Conservation (phyloP, 2,329 filamentous ascomycete genomes). For the Aspergillus sp. region DNA sequence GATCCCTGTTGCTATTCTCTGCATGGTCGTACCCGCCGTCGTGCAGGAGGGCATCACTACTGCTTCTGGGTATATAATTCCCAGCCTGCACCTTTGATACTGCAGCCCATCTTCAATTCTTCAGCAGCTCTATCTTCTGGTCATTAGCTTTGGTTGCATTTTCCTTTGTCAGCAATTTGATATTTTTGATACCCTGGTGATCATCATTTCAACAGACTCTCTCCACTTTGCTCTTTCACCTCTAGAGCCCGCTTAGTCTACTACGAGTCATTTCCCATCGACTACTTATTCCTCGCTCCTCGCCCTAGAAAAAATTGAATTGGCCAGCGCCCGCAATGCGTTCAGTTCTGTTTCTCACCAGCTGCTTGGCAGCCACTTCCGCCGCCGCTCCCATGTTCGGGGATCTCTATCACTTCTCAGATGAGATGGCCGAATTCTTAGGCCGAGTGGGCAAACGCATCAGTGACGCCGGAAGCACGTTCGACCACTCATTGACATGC, state of each 20-base stretch:
- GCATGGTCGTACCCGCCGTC: slow-evolving; percentile 11
- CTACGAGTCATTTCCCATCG: neutral
- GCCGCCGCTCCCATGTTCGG: slow-evolving; percentile 37
- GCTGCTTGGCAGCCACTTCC: slow-evolving; percentile 32
- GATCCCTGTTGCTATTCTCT: slow-evolving; percentile 8
- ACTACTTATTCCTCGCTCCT: neutral
- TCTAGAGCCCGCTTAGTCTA: neutral
- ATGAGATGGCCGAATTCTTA: slow-evolving; percentile 41
- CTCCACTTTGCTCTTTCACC: neutral
- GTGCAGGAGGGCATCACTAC: slow-evolving; percentile 5
- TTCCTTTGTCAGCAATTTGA: neutral
- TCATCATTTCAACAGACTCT: neutral
- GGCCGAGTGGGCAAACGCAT: slow-evolving; percentile 42
- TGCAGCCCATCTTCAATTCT: slow-evolving; percentile 7
- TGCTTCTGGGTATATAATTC: slow-evolving; percentile 7
- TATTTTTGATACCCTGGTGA: slow-evolving; percentile 6
- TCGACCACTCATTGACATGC: slow-evolving; percentile 25
- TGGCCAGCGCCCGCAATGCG: slow-evolving; percentile 19
- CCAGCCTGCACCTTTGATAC: slow-evolving; percentile 3
- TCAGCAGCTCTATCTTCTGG: neutral
- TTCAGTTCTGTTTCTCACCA: slow-evolving; percentile 24
- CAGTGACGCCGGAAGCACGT: slow-evolving; percentile 22
- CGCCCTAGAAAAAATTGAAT: neutral
- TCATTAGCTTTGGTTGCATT: neutral
- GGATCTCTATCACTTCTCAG: slow-evolving; percentile 39